Base-by-base conservation (phyloP, 2,329 filamentous ascomycete species). In the Cladosporium sp. region DNA sequence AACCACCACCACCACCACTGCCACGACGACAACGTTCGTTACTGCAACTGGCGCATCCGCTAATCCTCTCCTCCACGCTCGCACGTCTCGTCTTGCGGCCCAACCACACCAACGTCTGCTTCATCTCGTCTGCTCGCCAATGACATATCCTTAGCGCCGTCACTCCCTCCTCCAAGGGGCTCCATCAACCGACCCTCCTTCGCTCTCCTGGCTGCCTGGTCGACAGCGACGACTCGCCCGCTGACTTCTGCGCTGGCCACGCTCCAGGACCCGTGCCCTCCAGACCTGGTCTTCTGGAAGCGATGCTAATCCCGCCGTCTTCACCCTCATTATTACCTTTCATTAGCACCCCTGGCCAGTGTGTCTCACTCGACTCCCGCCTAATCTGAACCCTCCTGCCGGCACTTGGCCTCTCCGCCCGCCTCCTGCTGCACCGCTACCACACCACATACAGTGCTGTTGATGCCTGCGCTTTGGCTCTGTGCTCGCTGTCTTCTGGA, bases 321-420 rank as follows among this genome's bases (percentile, higher is more conserved):
- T 43, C 48, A 50, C 39, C 48, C 36, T 50, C 48, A 43, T 50
- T 50, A 38, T 43, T 50, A 50, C 48, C 39, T 38, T 43, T 50
- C 48, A 50, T 50, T 43, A 50, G 32, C 48, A 38, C 33, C 48
- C 48, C 48, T 50, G 48, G 48, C 48, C 33, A 32, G 29, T 15
- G 29, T 42, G 47, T 50, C 47, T 42, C 38, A 38, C 47, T 38
- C 38, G 30, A 38, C 36, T n/a, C 25, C 48, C 33, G 33, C 33
- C 40, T 43, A 32, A 38, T 33, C 48, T 30, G 32, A 43, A 32
- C 32, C 29, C 29, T 30, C n/a, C 35, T 38, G 48, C 48, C 48
- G 47, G 47, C 38, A 41, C 30, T 43, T 50, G 38, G 43, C 40
- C 32, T 38, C 18, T 11, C 38, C 41, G 25, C 22, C 38, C 32